These are phyloP conservation scores for Lachancea dasiensis DNA, from an alignment of 805 yeast species.

Conservation along the genomic window DNA sequence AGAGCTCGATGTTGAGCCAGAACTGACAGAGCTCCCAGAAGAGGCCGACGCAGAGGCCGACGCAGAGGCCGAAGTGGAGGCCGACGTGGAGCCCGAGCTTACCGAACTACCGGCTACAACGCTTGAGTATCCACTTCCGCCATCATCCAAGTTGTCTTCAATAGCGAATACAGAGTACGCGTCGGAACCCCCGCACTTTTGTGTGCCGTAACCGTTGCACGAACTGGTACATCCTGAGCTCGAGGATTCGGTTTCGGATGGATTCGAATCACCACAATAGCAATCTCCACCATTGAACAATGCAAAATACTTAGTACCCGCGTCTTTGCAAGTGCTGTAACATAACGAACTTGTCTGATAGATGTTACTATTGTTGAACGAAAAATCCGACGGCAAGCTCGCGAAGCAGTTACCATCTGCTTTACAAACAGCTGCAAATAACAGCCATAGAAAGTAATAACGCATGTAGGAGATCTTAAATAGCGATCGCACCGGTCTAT, in stretches of 20 bases:
- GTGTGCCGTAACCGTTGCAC: slow-evolving; percentile 55
- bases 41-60: slow-evolving; percentile 21
- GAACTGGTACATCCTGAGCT: slow-evolving; percentile 19
- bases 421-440: slow-evolving; percentile 6
- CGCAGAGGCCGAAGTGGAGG: slow-evolving; percentile 13
- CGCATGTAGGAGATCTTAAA: slow-evolving; percentile 4
- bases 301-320: slow-evolving; percentile 28
- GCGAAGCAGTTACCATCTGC: slow-evolving; percentile 24
- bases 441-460: slow-evolving; percentile 2
- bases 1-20: no score
- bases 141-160: slow-evolving; percentile 13
- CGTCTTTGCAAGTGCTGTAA: slow-evolving; percentile 15
- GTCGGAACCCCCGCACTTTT: slow-evolving; percentile 57
- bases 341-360: slow-evolving; percentile 30
- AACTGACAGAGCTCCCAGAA: slow-evolving; percentile 16
- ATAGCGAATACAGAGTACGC: slow-evolving; percentile 43
- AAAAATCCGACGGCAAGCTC: slow-evolving; percentile 28
- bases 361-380: slow-evolving; percentile 17
- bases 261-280: slow-evolving; percentile 28
- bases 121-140: neutral
- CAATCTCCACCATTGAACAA: slow-evolving; percentile 25
- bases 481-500: no score
- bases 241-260: slow-evolving; percentile 15
- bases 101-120: no score
- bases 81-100: no score